Conservation (phyloP, 2,329 filamentous ascomycete genomes). For the Xylaria sp. region DNA sequence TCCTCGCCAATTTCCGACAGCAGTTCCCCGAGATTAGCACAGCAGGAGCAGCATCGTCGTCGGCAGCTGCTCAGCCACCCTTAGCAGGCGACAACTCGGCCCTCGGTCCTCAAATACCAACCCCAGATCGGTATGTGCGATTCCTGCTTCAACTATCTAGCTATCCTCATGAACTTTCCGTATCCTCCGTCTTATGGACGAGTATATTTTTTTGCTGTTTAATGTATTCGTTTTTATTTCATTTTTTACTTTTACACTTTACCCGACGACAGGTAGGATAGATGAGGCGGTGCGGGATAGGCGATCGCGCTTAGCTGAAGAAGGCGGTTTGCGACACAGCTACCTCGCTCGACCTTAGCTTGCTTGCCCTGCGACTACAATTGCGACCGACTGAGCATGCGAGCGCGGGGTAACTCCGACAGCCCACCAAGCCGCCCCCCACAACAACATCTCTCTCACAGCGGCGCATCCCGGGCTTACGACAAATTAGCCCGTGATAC, state of each 20-base stretch:
- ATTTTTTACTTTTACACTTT: not conserved
- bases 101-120: conserved; percentile 43
- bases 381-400: conserved; percentile 4
- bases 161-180: not conserved
- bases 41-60: conserved; percentile 58
- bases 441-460: not conserved
- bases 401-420: conserved; percentile 41
- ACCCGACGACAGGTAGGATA: not conserved
- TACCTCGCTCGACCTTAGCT: not conserved
- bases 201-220: conserved; percentile 24
- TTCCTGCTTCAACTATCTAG: conserved; percentile 7
- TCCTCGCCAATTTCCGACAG: conserved; percentile 85
- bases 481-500: conserved; percentile 10
- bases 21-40: conserved; percentile 80
- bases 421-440: conserved; percentile 21
- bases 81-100: conserved; percentile 49
- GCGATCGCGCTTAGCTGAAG: conserved; percentile 18
- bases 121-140: conserved; percentile 47
- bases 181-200: not conserved
- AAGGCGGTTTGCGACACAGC: conserved; percentile 33
- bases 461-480: not conserved
- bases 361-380: conserved; percentile 2
- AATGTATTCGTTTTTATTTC: conserved; percentile 5
- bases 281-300: conserved; percentile 44
- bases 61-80: conserved; percentile 54